Conservation (phyloP, 2,329 filamentous ascomycete species). For the Arthrinium phaeospermum region DNA sequence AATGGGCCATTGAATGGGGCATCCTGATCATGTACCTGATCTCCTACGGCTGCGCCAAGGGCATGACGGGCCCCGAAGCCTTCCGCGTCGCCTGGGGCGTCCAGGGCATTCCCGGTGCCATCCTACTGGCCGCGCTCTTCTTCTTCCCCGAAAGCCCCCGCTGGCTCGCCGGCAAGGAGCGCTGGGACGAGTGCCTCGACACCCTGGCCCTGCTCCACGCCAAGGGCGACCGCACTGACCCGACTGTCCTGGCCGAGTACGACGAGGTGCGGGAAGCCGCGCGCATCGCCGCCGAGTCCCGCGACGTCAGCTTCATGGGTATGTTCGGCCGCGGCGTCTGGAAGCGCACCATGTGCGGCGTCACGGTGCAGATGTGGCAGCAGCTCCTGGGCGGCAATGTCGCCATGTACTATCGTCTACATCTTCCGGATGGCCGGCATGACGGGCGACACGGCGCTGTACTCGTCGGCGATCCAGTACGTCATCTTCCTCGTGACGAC, state of each 20-base stretch:
- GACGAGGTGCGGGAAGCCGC: conserved; percentile 41
- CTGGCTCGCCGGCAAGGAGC: conserved; percentile 57
- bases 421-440: conserved; percentile 67
- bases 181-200: conserved; percentile 42
- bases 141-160: conserved; percentile 64
- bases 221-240: conserved; percentile 42
- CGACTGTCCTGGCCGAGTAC: conserved; percentile 52
- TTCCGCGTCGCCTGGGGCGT: conserved; percentile 68
- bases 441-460: conserved; percentile 42
- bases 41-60: conserved; percentile 65
- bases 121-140: conserved; percentile 60
- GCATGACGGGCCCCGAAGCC: conserved; percentile 52
- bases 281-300: conserved; percentile 43
- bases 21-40: conserved; percentile 73
- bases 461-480: conserved; percentile 60
- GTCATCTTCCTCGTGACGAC: conserved; percentile 61
- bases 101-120: conserved; percentile 42
- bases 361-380: conserved; percentile 61
- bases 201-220: conserved; percentile 28
- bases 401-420: conserved; percentile 66
- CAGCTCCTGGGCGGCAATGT: conserved; percentile 63
- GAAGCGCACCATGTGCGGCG: conserved; percentile 56
- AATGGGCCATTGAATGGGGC: conserved; percentile 72
- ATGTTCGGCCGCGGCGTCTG: conserved; percentile 55
- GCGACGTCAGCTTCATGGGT: conserved; percentile 45